A percentile compares a stretch with the other conserved stretches of the same genome.
phyloP scores from a whole-genome alignment of 192 early-diverging fungal species.

The Martensiomyces pterosporus region DNA sequence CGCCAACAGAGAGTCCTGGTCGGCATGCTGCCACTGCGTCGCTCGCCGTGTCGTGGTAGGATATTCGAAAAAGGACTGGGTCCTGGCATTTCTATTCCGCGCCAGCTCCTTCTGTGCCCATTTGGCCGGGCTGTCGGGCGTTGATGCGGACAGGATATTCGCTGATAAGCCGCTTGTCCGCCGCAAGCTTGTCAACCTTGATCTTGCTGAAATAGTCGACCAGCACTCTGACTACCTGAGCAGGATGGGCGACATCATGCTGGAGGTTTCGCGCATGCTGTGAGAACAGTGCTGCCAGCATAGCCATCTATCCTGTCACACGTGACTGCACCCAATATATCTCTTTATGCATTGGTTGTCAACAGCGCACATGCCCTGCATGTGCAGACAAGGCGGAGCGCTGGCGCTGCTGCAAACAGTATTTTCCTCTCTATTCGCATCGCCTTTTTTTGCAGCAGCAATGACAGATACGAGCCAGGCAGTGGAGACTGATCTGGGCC shows the following conservation, averaged over 20 bases:
- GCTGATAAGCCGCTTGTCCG: slow-evolving; percentile 23
- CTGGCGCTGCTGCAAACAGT: too few relatives aligned
- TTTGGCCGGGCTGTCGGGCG: slow-evolving; percentile 36
- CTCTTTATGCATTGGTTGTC: background rate
- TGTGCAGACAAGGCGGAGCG: too few relatives aligned
- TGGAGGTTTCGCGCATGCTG: slow-evolving; percentile 25
- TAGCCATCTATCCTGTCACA: too few relatives aligned
- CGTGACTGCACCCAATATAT: too few relatives aligned
- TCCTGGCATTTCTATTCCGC: slow-evolving; percentile 66
- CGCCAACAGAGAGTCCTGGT: slow-evolving; percentile 53
- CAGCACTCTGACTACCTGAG: slow-evolving; percentile 40
- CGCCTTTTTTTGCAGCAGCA: too few relatives aligned
- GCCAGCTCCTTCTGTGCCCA: slow-evolving; percentile 44
- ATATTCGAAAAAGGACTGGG: slow-evolving; percentile 60
- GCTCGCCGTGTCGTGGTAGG: slow-evolving; percentile 62
- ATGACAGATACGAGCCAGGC: too few relatives aligned
- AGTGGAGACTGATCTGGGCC: too few relatives aligned
- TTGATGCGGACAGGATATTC: slow-evolving; percentile 23
- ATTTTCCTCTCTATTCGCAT: too few relatives aligned
- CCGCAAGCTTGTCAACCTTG: slow-evolving; percentile 24
- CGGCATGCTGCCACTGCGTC: slow-evolving; percentile 55
- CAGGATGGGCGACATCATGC: slow-evolving; percentile 30
- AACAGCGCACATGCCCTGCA: too few relatives aligned
- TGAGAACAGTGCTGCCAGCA: slow-evolving; percentile 5
- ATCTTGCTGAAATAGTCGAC: slow-evolving; percentile 19